A percentile compares a stretch with the other conserved stretches of the same genome.
Conservation (phyloP, 1,139 yeast species). For the Geotrichum aggregatum region DNA sequence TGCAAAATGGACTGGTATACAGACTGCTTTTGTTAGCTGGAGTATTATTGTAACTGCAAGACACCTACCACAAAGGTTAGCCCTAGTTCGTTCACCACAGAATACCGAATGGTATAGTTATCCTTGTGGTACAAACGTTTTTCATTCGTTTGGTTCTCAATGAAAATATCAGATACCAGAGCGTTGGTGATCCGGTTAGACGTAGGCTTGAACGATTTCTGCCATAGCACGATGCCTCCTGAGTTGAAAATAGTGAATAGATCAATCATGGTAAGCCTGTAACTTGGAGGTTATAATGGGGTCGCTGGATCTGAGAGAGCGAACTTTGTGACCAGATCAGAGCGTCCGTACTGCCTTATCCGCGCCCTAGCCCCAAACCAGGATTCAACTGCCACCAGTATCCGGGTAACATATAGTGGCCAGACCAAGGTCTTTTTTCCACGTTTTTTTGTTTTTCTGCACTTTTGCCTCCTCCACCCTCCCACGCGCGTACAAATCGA, state of each 20-base stretch:
- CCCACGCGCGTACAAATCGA: too few relatives aligned
- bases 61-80: slow-evolving; percentile 34
- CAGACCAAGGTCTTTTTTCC: neutral
- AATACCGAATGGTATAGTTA: slow-evolving; percentile 41
- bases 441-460: neutral
- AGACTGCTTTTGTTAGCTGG: slow-evolving; percentile 17
- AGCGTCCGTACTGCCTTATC: neutral
- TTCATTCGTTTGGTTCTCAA: slow-evolving; percentile 34
- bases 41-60: slow-evolving; percentile 1
- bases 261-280: slow-evolving; percentile 45
- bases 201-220: slow-evolving; percentile 41
- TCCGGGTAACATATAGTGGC: neutral
- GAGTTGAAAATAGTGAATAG: slow-evolving; percentile 53
- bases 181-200: slow-evolving; percentile 47
- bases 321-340: neutral
- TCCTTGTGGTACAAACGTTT: slow-evolving; percentile 28
- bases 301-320: neutral
- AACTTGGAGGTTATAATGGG: neutral
- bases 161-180: slow-evolving; percentile 49
- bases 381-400: neutral
- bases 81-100: slow-evolving; percentile 37
- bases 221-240: slow-evolving; percentile 57
- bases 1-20: slow-evolving; percentile 40
- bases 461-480: neutral
- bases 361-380: neutral